A percentile compares a stretch with the other conserved stretches of the same genome.
Conservation (phyloP, 345 rosid species). For the Eucalyptus cloeziana region DNA sequence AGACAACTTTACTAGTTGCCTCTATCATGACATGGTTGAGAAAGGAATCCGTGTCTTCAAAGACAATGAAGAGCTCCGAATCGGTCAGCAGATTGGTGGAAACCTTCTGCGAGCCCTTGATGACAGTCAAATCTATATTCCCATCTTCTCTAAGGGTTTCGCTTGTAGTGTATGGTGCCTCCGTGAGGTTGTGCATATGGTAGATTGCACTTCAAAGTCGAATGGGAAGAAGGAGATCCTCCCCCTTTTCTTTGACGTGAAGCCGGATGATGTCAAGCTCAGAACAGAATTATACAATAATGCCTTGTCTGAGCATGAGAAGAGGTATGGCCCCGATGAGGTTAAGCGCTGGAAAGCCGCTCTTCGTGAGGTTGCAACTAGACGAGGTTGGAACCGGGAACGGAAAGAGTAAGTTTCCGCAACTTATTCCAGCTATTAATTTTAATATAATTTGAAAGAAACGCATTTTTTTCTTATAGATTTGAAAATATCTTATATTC, state of each 20-base stretch:
- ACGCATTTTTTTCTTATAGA: too few relatives aligned
- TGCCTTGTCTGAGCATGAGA: neutral
- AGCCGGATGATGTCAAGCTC: neutral
- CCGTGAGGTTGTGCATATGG: neutral
- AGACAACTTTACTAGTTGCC: too few relatives aligned
- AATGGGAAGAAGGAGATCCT: neutral
- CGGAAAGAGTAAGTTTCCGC: too few relatives aligned
- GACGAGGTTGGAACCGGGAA: rapidly evolving
- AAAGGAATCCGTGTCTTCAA: neutral
- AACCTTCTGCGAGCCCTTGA: neutral
- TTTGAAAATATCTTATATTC: too few relatives aligned
- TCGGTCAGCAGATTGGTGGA: neutral
- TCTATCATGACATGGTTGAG: neutral
- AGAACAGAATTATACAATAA: rapidly evolving
- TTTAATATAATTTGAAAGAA: too few relatives aligned
- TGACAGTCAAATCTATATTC: neutral
- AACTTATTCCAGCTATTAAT: too few relatives aligned
- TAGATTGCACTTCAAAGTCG: neutral
- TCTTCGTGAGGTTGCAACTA: neutral
- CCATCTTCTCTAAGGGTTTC: neutral
- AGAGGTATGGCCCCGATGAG: neutral
- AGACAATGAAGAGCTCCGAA: neutral
- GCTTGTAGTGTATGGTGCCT: neutral
- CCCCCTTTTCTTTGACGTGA: neutral
- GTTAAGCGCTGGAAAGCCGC: rapidly evolving